phyloP scores from a whole-genome alignment of 768 basidiomycete species.

The Hericium erinaceus region DNA sequence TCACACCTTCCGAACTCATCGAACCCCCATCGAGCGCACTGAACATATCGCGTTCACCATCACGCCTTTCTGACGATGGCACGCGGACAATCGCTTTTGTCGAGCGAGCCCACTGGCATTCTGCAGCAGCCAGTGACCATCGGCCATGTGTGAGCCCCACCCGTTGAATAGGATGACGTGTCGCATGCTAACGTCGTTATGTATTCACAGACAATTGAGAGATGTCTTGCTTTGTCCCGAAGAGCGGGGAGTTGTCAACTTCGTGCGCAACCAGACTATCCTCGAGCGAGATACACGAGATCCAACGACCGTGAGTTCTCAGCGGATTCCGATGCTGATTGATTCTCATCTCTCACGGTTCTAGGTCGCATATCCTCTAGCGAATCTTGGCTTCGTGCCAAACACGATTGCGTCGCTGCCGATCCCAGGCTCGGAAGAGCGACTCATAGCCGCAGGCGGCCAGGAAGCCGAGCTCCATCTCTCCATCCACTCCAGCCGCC shows the following conservation, averaged over 20 bases:
- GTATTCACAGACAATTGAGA: slow-evolving; percentile 51
- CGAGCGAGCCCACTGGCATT: slow-evolving; percentile 34
- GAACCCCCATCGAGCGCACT: neutral
- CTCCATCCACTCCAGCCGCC: slow-evolving; percentile 32
- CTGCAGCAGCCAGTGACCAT: slow-evolving; percentile 40
- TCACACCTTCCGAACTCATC: neutral
- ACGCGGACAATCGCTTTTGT: slow-evolving; percentile 35
- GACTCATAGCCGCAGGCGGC: slow-evolving; percentile 68
- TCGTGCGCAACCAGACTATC: slow-evolving; percentile 43
- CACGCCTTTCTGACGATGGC: slow-evolving; percentile 30
- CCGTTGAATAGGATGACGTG: neutral
- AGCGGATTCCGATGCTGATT: neutral
- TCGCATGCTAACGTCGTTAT: slow-evolving; percentile 6
- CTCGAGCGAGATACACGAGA: slow-evolving; percentile 50
- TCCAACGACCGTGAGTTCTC: slow-evolving; percentile 35
- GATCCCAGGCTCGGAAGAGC: slow-evolving; percentile 41
- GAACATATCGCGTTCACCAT: neutral
- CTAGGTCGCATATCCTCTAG: slow-evolving; percentile 33
- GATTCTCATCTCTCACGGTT: slow-evolving; percentile 1
- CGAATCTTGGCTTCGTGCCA: slow-evolving; percentile 47
- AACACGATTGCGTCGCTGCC: slow-evolving; percentile 54
- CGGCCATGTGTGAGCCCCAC: slow-evolving; percentile 45
- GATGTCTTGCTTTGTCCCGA: slow-evolving; percentile 72
- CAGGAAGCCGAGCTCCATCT: slow-evolving; percentile 66
- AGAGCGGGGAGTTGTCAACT: slow-evolving; percentile 55